phyloP scores from a whole-genome alignment of 805 yeast genomes.

The Zygotorulaspora florentina region DNA sequence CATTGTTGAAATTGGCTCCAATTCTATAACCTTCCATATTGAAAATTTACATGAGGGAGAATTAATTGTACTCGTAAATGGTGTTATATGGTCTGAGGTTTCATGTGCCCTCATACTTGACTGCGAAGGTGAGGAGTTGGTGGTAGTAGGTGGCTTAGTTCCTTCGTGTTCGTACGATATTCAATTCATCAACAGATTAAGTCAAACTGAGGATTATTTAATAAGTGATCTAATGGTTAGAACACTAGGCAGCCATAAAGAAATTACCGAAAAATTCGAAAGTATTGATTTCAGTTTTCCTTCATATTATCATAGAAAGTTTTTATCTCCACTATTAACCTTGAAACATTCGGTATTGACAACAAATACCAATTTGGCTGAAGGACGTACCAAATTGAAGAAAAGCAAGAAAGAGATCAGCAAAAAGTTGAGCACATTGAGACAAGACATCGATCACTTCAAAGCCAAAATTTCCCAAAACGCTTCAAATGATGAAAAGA shows the following conservation, averaged over 20 bases:
- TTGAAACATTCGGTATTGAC: slow-evolving; percentile 62
- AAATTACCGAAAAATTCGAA: slow-evolving; percentile 17
- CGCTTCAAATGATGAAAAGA: slow-evolving; percentile 55
- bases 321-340: slow-evolving; percentile 58
- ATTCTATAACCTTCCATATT: slow-evolving; percentile 48
- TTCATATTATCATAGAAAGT: slow-evolving; percentile 36
- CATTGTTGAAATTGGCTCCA: slow-evolving; percentile 49
- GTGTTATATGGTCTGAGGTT: slow-evolving; percentile 65
- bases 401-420: slow-evolving; percentile 55
- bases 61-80: slow-evolving; percentile 52
- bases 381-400: slow-evolving; percentile 55
- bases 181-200: slow-evolving; percentile 38
- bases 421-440: slow-evolving; percentile 47
- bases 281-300: slow-evolving; percentile 34
- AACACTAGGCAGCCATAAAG: slow-evolving; percentile 28
- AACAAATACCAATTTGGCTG: slow-evolving; percentile 53
- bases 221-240: slow-evolving; percentile 40
- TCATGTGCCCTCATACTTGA: slow-evolving; percentile 42
- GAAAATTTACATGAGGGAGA: slow-evolving; percentile 42
- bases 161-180: slow-evolving; percentile 63
- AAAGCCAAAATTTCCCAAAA: slow-evolving; percentile 45
- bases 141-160: slow-evolving; percentile 61
- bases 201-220: slow-evolving; percentile 33
- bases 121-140: slow-evolving; percentile 43
- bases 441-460: slow-evolving; percentile 53